Conservation (phyloP, 2,329 filamentous ascomycete genomes). For the Macrophomina pseudophaseolina region DNA sequence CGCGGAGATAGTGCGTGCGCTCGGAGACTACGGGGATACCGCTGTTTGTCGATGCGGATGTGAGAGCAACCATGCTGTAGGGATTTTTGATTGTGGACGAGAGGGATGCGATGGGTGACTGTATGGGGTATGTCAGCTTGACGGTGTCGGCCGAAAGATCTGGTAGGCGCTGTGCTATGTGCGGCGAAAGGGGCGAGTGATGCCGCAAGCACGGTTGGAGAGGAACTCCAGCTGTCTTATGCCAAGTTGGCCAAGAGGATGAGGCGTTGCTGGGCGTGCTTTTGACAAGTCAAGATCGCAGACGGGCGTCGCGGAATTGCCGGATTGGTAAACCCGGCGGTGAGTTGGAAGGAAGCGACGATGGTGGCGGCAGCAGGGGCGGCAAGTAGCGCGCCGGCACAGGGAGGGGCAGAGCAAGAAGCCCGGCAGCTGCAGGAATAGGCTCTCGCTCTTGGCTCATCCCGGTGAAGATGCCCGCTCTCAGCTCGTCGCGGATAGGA, state of each 20-base stretch:
- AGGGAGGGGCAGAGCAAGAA: neutral
- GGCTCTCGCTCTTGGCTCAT: neutral
- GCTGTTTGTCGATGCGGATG: no score
- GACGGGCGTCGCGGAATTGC: neutral
- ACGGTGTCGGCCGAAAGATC: neutral
- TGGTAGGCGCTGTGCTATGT: neutral
- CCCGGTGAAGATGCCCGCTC: neutral
- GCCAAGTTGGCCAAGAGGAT: slow-evolving; percentile 12
- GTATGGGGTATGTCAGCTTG: neutral
- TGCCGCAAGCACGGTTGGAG: neutral
- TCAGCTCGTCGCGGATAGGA: neutral
- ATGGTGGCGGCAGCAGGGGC: neutral
- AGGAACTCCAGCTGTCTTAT: slow-evolving; percentile 5
- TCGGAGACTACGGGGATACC: no score
- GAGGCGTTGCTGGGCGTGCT: slow-evolving; percentile 2
- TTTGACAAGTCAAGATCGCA: neutral
- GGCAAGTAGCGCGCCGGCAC: neutral
- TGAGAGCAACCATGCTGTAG: no score
- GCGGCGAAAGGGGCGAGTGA: neutral
- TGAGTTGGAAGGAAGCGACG: neutral
- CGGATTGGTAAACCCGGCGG: neutral
- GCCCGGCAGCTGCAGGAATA: neutral
- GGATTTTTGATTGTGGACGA: neutral
- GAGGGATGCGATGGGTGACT: neutral
- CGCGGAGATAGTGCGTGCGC: slow-evolving; percentile 1